Evolutionary conservation across 257 asterid genomes (phyloP).

Genomic region (Scutellaria minor): DNA sequence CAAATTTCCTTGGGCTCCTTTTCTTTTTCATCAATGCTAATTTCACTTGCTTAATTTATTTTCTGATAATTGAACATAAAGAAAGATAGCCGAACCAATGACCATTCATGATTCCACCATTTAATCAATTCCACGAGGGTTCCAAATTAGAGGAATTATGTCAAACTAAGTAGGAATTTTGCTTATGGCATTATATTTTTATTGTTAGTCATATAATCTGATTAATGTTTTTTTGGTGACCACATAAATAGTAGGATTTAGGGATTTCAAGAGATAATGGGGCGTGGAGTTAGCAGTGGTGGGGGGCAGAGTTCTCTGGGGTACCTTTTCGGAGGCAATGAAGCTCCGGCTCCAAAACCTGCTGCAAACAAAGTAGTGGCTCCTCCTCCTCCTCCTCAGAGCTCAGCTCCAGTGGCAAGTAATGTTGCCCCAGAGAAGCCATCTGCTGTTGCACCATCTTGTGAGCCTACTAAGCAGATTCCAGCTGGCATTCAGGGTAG

Average conservation of each 20-base stretch:
- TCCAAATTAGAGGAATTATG: no score
- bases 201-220: conserved; percentile 21
- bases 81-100: no score
- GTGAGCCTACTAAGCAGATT: no score
- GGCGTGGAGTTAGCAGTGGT: conserved; percentile 88
- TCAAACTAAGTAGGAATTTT: not conserved
- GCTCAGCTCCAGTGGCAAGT: no score
- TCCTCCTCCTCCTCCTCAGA: no score
- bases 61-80: no score
- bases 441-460: no score
- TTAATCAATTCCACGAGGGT: no score
- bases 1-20: not conserved
- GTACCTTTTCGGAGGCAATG: conserved; percentile 81
- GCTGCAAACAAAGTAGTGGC: conserved; percentile 12
- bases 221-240: not conserved
- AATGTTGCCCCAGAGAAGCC: no score
- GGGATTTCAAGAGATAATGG: conserved; percentile 46
- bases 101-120: no score
- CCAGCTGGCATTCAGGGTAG: conserved; percentile 48
- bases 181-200: not conserved
- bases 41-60: no score
- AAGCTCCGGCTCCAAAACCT: conserved; percentile 61
- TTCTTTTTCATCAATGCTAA: no score
- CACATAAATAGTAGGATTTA: not conserved
- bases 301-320: conserved; percentile 95